These are phyloP conservation scores for Herpotrichia juniperi DNA, from an alignment of 2,329 filamentous ascomycete species.

Conservation along the genomic window DNA sequence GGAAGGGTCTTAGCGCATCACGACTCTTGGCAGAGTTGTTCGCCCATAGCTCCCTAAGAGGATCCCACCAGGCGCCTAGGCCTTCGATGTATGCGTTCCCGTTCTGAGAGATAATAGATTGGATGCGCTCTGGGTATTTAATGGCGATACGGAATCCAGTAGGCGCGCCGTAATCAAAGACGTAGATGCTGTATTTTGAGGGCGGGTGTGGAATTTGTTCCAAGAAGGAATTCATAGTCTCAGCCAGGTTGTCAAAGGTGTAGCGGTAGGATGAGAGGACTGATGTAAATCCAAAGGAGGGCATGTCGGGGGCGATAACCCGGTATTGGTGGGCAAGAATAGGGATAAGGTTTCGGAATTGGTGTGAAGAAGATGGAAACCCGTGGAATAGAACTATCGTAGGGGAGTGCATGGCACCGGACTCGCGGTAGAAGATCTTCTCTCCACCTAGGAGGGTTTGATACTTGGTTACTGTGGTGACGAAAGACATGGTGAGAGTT, in stretches of 20 bases:
- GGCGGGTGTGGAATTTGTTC: conserved; percentile 51
- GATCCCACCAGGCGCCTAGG: conserved; percentile 58
- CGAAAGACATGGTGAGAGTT: conserved; percentile 17
- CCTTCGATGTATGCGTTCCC: conserved; percentile 67
- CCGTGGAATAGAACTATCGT: conserved; percentile 55
- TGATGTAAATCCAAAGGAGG: conserved; percentile 65
- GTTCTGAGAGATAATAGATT: conserved; percentile 64
- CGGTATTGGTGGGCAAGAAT: conserved; percentile 51
- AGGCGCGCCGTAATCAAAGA: conserved; percentile 69
- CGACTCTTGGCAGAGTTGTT: conserved; percentile 35
- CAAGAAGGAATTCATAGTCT: conserved; percentile 57
- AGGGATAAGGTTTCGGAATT: conserved; percentile 55
- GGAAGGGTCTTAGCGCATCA: conserved; percentile 20
- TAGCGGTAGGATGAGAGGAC: conserved; percentile 55
- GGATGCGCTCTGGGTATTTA: conserved; percentile 53
- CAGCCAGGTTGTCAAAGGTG: conserved; percentile 60
- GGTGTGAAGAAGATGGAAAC: conserved; percentile 54
- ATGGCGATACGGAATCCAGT: conserved; percentile 61
- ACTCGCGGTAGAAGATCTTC: conserved; percentile 49
- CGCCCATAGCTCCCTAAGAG: conserved; percentile 55
- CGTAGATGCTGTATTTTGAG: conserved; percentile 59
- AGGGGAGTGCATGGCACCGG: conserved; percentile 39
- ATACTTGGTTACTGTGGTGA: conserved; percentile 21
- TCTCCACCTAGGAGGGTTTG: conserved; percentile 26
- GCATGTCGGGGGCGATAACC: conserved; percentile 64